Evolutionary conservation across 805 yeast genomes (phyloP), one percentile per base, ranked within the genome.

Genomic region (Tetrapisispora arboricola): DNA sequence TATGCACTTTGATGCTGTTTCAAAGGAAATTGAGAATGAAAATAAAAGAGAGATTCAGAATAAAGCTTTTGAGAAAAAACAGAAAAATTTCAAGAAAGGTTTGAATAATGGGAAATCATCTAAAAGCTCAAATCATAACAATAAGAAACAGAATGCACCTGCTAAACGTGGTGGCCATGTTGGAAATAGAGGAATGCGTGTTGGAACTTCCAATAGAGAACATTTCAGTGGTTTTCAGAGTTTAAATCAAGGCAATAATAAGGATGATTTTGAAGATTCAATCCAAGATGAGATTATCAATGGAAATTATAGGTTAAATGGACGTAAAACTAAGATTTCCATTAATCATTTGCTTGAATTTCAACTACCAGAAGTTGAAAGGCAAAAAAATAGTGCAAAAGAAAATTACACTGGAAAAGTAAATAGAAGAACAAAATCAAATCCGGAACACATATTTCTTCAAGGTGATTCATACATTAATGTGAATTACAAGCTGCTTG

Each of bases 401-500:
- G 43, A 48, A 11, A 41, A 46, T 17, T 45, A 54, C 38, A 48
- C 43, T 26, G 53, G 60, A 44, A 36, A 27, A 11, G 11, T n/a
- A 4, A 53, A 58, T 32, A 50, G 60, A 25, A 49, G 50, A 27
- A 50, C 53, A n/a, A 46, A 54, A 26, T 49, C 58, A 9, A 50
- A 55, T 4, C 11, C 29, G 6, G 65, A 60, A 16, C 60, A 60
- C 39, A 58, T 77, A 6, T 75, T 72, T 44, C 58, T 83, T 15
- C 69, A 70, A 5, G 90, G 90, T 0, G 73, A 78, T 63, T 66
- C 74, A 3, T 83, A 76, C 49, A 80, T 86, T 44, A 92, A 90
- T 56, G 90, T 87, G 17, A 81, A 83, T 57, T 88, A 81, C 57
- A 75, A 85, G 49, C 82, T 92, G 52, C 73, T 90, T 16, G 83